Evolutionary conservation across 2,329 filamentous ascomycete genomes (phyloP), one percentile per base, ranked within the genome.

Genomic region (Colletotrichum sp.): DNA sequence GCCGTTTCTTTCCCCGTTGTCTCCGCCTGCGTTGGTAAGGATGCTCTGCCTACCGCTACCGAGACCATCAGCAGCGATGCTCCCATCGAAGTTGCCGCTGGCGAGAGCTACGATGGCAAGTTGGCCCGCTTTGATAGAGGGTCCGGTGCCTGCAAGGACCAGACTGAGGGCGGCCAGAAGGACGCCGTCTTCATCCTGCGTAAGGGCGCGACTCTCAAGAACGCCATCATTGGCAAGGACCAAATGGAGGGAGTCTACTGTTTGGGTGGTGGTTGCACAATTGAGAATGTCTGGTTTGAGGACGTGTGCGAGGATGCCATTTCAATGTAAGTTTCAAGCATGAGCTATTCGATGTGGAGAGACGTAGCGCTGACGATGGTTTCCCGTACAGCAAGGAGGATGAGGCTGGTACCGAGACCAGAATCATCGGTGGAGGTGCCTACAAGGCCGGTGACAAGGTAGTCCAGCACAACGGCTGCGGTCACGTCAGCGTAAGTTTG

Each of bases 401-500:
- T 24, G 67, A 67, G n/a, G 73, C 73, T 9, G 73, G 76, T 69
- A 72, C 61, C 2, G 69, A 77, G 34, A 73, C 73, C 12, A 67
- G 56, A 16, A 85, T 88, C 67, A 77, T 77, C 34, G 76, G 76
- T 18, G 87, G 87, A 26, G 87, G 87, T 52, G 87, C 87, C 0
- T 85, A 84, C 60, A 81, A 86, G 26, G 87, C 87, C 4, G 61
- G 76, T 0, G 87, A 89, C 78, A 89, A 89, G 81, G 79, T 88
- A 18, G 81, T 88, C 62, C 87, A 89, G 79, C 86, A 88, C 79
- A 88, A 89, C 69, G 87, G 87, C 15, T 84, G 85, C 66, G 87
- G 87, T 1, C 86, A 83, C 16, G 84, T 88, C n/a, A 79, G 80
- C 34, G 82, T 84, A 30, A 76, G 72, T 72, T 21, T 24, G 6